Evolutionary conservation across 2,329 filamentous ascomycete species (phyloP).

Genomic region (Penicillium sp.): DNA sequence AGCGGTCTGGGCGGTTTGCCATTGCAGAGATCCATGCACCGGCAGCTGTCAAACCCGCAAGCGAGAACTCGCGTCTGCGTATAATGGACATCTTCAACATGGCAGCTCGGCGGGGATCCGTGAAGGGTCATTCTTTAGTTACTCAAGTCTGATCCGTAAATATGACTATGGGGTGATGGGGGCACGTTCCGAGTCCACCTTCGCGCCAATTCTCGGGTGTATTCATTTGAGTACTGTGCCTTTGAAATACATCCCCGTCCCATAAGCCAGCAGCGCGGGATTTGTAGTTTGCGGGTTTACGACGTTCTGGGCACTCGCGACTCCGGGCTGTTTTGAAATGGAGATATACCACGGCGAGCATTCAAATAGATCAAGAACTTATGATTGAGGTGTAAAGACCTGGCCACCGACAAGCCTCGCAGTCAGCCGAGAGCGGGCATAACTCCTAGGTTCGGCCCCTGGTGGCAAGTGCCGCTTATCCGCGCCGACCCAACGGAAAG

Average conservation of each 20-base stretch:
- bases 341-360: background rate
- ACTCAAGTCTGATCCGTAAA: background rate
- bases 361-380: background rate
- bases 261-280: background rate
- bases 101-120: background rate
- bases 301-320: background rate
- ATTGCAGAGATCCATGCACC: constrained; percentile 12
- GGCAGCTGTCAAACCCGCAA: constrained; percentile 14
- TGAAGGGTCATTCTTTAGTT: background rate
- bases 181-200: background rate
- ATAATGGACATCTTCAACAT: background rate
- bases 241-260: constrained; percentile 10
- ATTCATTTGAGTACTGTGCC: background rate
- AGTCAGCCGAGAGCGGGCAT: background rate
- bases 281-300: background rate
- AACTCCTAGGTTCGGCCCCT: background rate
- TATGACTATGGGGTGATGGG: background rate
- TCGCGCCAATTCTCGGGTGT: background rate
- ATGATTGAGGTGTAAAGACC: background rate
- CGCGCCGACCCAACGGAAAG: background rate
- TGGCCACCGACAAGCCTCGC: background rate
- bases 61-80: constrained; percentile 8
- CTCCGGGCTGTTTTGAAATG: background rate
- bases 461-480: background rate
- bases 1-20: constrained; percentile 11